Evolutionary conservation across 176 grass and related monocot genomes (phyloP).

Genomic region (Phoenix dactylifera): DNA sequence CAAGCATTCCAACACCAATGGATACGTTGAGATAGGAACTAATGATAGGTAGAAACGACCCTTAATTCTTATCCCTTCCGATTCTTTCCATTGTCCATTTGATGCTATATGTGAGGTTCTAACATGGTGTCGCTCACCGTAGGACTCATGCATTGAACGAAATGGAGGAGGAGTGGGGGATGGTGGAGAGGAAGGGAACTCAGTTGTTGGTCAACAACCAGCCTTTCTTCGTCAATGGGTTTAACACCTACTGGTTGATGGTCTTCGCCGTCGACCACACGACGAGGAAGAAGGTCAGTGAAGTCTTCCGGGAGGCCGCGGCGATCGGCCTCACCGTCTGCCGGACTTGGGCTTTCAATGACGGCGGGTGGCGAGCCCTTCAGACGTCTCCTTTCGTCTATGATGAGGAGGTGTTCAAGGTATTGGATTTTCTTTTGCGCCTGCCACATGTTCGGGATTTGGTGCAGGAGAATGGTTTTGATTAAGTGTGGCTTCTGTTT

Average conservation of each 20-base stretch:
- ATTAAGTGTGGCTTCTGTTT: no score
- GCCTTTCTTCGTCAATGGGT: constrained; percentile 64
- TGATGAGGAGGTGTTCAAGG: constrained; percentile 57
- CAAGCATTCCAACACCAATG: background rate
- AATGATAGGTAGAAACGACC: background rate
- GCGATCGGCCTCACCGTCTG: constrained; percentile 53
- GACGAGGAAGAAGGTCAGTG: constrained; percentile 32
- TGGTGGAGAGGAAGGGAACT: constrained; percentile 36
- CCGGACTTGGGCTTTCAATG: constrained; percentile 82
- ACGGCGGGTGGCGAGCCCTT: constrained; percentile 61
- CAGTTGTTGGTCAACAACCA: constrained; percentile 31
- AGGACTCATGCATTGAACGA: constrained; percentile 4
- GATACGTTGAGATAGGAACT: background rate
- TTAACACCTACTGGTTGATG: constrained; percentile 87
- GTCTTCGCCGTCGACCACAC: constrained; percentile 49
- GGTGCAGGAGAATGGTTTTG: no score
- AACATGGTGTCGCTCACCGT: background rate
- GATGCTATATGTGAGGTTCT: background rate
- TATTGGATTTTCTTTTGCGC: background rate
- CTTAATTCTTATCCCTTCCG: background rate
- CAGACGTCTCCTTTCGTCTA: constrained; percentile 44
- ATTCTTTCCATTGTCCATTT: background rate
- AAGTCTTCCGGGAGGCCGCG: constrained; percentile 37
- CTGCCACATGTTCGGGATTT: background rate
- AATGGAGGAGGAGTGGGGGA: constrained; percentile 32